phyloP scores from a whole-genome alignment of 2,329 filamentous ascomycete genomes.

The Fusarium compactum region DNA sequence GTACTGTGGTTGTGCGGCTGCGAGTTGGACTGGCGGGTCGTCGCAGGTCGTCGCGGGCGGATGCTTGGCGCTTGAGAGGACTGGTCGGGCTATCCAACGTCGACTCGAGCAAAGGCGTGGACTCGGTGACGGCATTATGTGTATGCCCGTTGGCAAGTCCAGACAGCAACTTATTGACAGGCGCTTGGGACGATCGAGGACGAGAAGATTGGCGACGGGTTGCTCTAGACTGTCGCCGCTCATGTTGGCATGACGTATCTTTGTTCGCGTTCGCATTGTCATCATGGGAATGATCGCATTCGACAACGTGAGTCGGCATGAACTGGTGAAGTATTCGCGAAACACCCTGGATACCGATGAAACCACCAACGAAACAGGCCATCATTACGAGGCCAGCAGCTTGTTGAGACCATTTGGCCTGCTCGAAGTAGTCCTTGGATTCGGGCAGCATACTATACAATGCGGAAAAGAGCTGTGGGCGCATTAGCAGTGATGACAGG shows the following conservation, averaged over 20 bases:
- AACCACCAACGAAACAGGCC: conserved; percentile 76
- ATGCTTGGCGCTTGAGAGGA: conserved; percentile 47
- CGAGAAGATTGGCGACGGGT: conserved; percentile 49
- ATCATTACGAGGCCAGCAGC: conserved; percentile 77
- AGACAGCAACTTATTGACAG: conserved; percentile 33
- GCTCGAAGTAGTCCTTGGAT: conserved; percentile 79
- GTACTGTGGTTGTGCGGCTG: conserved; percentile 45
- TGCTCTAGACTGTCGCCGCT: conserved; percentile 48
- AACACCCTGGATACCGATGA: conserved; percentile 79
- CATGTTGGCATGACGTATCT: conserved; percentile 44
- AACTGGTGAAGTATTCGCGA: conserved; percentile 79
- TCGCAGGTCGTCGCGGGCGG: conserved; percentile 50
- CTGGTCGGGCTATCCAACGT: conserved; percentile 46
- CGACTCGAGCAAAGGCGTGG: conserved; percentile 61
- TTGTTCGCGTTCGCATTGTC: conserved; percentile 57
- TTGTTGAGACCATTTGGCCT: conserved; percentile 75
- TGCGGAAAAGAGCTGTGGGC: conserved; percentile 83
- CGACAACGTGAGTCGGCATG: conserved; percentile 83
- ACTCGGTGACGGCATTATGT: conserved; percentile 53
- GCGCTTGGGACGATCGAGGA: conserved; percentile 42
- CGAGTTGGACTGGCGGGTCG: conserved; percentile 45
- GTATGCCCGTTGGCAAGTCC: conserved; percentile 39
- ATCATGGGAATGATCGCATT: conserved; percentile 80
- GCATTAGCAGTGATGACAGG: conserved; percentile 16
- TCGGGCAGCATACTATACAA: conserved; percentile 94